These are phyloP conservation scores for Vigna reflexopilosa DNA, from an alignment of 306 rosid species.

Conservation along the genomic window DNA sequence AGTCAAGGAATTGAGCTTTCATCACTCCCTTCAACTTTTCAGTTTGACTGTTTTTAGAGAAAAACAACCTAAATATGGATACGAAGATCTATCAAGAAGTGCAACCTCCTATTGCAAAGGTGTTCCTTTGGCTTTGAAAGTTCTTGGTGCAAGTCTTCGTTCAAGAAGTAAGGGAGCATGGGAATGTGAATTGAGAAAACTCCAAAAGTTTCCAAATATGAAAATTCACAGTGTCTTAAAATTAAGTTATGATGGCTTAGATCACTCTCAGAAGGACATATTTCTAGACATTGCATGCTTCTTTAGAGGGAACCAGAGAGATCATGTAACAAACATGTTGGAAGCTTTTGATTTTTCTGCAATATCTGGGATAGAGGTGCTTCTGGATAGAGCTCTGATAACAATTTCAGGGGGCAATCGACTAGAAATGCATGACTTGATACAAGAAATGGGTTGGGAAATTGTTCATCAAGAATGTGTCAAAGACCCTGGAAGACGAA, in stretches of 20 bases:
- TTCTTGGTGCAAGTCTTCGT: constrained; percentile 9
- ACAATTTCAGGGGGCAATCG: neutral
- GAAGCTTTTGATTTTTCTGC: constrained; percentile 22
- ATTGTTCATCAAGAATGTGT: constrained; percentile 1
- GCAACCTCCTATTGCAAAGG: constrained; percentile 30
- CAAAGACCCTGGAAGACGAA: constrained; percentile 1
- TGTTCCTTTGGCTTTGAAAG: constrained; percentile 9
- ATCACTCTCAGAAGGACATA: neutral
- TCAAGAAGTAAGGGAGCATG: constrained; percentile 2
- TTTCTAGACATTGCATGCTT: constrained; percentile 18
- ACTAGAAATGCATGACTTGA: constrained; percentile 6
- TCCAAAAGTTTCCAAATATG: neutral
- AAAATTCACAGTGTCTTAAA: constrained; percentile 17
- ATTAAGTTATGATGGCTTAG: constrained; percentile 41
- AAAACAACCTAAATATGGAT: constrained; percentile 21
- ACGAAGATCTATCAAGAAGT: constrained; percentile 20
- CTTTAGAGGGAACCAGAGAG: neutral
- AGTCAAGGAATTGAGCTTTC: neutral
- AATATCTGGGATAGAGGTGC: constrained; percentile 1
- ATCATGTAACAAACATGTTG: neutral
- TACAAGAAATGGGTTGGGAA: constrained; percentile 4
- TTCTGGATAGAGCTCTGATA: neutral
- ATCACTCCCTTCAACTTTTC: constrained; percentile 37
- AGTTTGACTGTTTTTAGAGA: constrained; percentile 30
- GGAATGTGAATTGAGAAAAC: neutral